Conservation (phyloP, 345 rosid genomes). For the Rhodamnia argentea region DNA sequence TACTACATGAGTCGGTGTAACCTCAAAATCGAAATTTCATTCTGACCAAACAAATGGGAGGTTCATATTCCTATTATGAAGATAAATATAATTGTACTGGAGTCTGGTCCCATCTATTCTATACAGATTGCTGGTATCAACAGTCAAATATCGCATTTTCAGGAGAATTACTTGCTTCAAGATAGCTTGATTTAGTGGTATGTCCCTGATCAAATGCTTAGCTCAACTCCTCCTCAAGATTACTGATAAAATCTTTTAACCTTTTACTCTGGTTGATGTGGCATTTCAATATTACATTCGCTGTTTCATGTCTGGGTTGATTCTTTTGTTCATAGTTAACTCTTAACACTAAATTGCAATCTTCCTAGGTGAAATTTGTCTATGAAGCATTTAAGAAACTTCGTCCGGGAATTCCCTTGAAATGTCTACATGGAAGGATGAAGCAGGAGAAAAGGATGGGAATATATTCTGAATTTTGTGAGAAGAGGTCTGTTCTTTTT, state of each 20-base stretch:
- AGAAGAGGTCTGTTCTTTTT: conserved; percentile 73
- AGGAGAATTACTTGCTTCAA: neutral
- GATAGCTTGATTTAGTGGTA: neutral
- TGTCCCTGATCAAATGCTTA: neutral
- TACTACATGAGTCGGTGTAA: neutral
- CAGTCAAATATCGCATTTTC: neutral
- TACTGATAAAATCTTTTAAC: neutral
- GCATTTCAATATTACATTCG: neutral
- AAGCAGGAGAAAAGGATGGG: conserved; percentile 79
- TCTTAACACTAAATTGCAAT: neutral
- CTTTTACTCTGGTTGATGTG: neutral
- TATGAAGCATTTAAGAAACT: conserved; percentile 89
- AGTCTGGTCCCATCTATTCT: neutral
- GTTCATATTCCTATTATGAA: neutral
- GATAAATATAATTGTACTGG: neutral
- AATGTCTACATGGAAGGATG: conserved; percentile 95
- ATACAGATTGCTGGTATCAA: neutral
- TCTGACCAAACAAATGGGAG: neutral
- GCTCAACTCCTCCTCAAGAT: neutral
- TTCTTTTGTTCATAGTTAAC: neutral
- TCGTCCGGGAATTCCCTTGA: conserved; percentile 92
- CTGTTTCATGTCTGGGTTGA: neutral
- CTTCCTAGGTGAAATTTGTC: conserved; percentile 74
- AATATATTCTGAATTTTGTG: conserved; percentile 77
- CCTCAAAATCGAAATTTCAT: neutral